phyloP scores from a whole-genome alignment of 164 flowering plant genomes.

The Nymphaea thermarum region DNA sequence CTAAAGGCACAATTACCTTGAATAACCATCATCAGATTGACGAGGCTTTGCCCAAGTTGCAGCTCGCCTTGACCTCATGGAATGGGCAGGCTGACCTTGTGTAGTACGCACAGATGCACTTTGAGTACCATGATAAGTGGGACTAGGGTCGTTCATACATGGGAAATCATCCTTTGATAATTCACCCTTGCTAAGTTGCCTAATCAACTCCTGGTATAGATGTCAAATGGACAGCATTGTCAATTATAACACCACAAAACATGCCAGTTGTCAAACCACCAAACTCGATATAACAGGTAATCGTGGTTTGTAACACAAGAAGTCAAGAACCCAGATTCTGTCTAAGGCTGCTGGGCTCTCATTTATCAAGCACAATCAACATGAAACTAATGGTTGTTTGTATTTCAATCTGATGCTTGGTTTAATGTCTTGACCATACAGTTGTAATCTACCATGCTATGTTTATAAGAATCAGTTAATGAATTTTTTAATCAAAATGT shows the following conservation, averaged over 20 bases:
- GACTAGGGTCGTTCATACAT: conserved; percentile 82
- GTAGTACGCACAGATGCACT: conserved; percentile 19
- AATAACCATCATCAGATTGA: conserved; percentile 67
- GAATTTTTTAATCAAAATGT: too few species aligned
- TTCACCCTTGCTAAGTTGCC: conserved; percentile 71
- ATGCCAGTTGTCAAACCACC: neutral
- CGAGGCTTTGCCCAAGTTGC: conserved; percentile 93
- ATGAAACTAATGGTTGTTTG: too few species aligned
- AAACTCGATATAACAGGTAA: too few species aligned
- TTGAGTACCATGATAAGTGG: conserved; percentile 28
- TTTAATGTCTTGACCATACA: too few species aligned
- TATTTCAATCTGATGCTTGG: too few species aligned
- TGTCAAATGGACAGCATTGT: neutral
- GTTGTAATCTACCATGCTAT: too few species aligned
- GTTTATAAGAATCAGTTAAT: too few species aligned
- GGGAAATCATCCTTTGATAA: conserved; percentile 72
- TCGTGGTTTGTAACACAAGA: too few species aligned
- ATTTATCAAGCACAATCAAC: too few species aligned
- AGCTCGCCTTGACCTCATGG: conserved; percentile 91
- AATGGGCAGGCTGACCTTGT: conserved; percentile 50
- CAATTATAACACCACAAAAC: neutral
- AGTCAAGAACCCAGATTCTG: too few species aligned
- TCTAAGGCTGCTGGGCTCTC: too few species aligned
- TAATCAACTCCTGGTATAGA: conserved; percentile 60
- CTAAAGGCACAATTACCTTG: neutral